Conservation (phyloP, 345 rosid genomes). For the Aegle marmelos region DNA sequence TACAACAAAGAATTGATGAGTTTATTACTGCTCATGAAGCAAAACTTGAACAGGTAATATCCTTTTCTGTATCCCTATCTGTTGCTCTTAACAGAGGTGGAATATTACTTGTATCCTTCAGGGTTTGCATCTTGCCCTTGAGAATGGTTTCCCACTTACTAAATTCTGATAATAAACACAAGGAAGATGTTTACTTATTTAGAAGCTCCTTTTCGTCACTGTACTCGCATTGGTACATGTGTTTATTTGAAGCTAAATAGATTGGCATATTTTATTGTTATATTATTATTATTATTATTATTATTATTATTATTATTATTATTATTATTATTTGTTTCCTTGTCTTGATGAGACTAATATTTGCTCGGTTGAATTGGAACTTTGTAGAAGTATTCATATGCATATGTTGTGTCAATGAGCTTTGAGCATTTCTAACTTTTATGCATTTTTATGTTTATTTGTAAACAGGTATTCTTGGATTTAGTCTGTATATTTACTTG, state of each 20-base stretch:
- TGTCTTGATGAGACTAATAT: neutral
- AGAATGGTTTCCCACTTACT: neutral
- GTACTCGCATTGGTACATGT: neutral
- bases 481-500: neutral
- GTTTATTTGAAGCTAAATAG: neutral
- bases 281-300: too few species aligned
- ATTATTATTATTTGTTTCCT: neutral
- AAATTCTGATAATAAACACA: neutral
- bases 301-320: too few species aligned
- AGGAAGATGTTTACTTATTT: neutral
- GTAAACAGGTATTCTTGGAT: neutral
- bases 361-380: neutral
- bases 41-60: slow-evolving; percentile 67
- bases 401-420: neutral
- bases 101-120: neutral
- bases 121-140: neutral
- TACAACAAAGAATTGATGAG: slow-evolving; percentile 80
- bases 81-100: neutral
- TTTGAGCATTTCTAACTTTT: neutral
- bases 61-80: neutral
- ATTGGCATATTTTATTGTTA: neutral
- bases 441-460: neutral
- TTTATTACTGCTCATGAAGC: slow-evolving; percentile 70
- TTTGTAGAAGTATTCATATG: neutral
- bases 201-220: neutral